Conservation (phyloP, 2,329 filamentous ascomycete species). For the Pseudogymnoascus sp. region DNA sequence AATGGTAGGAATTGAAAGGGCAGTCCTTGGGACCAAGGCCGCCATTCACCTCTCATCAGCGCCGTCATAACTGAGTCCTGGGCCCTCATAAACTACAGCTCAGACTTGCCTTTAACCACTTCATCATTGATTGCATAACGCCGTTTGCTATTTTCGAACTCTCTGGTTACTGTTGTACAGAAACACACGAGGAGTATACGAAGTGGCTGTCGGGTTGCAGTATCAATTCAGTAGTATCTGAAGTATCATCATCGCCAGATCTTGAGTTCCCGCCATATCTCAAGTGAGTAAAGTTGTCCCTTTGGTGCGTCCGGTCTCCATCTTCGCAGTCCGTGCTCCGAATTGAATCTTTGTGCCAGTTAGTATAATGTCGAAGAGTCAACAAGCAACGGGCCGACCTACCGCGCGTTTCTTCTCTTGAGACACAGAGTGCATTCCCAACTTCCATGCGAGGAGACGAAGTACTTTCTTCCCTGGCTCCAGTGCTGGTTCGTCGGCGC, state of each 20-base stretch:
- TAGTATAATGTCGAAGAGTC: slow-evolving; percentile 16
- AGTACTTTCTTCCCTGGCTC: slow-evolving; percentile 78
- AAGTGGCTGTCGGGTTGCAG: slow-evolving; percentile 24
- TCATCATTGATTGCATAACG: slow-evolving; percentile 23
- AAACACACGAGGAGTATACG: slow-evolving; percentile 40
- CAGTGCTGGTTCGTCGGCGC: slow-evolving; percentile 34
- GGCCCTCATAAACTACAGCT: slow-evolving; percentile 33
- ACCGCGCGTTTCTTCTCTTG: slow-evolving; percentile 90
- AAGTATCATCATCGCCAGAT: slow-evolving; percentile 55
- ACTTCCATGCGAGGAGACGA: slow-evolving; percentile 64
- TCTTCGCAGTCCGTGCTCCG: slow-evolving; percentile 74
- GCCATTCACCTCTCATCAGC: neutral
- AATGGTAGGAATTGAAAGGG: neutral
- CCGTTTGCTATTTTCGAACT: slow-evolving; percentile 17
- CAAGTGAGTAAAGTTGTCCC: slow-evolving; percentile 56
- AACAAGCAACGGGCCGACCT: slow-evolving; percentile 30
- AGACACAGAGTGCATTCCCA: slow-evolving; percentile 66
- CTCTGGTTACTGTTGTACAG: slow-evolving; percentile 32
- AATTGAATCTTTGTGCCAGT: slow-evolving; percentile 61
- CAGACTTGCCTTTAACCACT: slow-evolving; percentile 58
- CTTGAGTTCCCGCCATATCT: slow-evolving; percentile 18
- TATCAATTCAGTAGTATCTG: slow-evolving; percentile 69
- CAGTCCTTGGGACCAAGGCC: neutral
- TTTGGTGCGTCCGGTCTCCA: slow-evolving; percentile 63
- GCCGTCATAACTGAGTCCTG: neutral